phyloP scores from a whole-genome alignment of 2,329 filamentous ascomycete genomes.

The Trichoderma sp. region DNA sequence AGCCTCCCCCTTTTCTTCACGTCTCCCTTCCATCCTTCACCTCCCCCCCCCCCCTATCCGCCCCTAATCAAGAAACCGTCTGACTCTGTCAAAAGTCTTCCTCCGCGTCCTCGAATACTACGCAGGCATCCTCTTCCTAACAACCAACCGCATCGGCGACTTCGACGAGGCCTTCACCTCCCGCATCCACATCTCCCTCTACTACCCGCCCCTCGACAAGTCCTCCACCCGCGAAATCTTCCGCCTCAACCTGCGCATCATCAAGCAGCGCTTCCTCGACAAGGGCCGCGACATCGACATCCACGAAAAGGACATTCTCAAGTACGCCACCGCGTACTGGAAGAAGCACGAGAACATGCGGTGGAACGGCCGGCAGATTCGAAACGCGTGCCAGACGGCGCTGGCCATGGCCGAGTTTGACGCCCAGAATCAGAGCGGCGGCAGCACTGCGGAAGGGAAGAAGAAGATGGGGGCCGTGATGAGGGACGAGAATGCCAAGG shows the following conservation, averaged over 20 bases:
- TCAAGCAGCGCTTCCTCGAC: constrained; percentile 30
- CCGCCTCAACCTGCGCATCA: constrained; percentile 30
- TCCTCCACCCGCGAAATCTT: constrained; percentile 27
- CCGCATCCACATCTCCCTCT: constrained; percentile 41
- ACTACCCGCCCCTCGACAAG: constrained; percentile 33
- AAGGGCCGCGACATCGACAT: constrained; percentile 1
- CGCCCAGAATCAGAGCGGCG: constrained; percentile 30
- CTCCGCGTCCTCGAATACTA: constrained; percentile 43
- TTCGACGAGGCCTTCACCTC: constrained; percentile 45
- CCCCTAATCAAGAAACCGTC: neutral
- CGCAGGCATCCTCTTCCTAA: constrained; percentile 43
- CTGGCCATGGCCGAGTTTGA: constrained; percentile 41
- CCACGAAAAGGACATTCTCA: constrained; percentile 2
- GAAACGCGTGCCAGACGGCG: constrained; percentile 30
- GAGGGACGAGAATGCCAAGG: constrained; percentile 6
- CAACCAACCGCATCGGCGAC: constrained; percentile 41
- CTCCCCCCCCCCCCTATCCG: no score
- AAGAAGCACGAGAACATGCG: constrained; percentile 13
- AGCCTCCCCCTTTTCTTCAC: no score
- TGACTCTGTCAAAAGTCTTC: constrained; percentile 35
- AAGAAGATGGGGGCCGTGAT: no score
- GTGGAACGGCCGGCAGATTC: constrained; percentile 32
- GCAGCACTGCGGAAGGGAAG: no score
- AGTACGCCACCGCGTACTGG: constrained; percentile 2
- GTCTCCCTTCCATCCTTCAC: no score